Conservation (phyloP, 2,329 filamentous ascomycete genomes). For the Cytospora piceae region DNA sequence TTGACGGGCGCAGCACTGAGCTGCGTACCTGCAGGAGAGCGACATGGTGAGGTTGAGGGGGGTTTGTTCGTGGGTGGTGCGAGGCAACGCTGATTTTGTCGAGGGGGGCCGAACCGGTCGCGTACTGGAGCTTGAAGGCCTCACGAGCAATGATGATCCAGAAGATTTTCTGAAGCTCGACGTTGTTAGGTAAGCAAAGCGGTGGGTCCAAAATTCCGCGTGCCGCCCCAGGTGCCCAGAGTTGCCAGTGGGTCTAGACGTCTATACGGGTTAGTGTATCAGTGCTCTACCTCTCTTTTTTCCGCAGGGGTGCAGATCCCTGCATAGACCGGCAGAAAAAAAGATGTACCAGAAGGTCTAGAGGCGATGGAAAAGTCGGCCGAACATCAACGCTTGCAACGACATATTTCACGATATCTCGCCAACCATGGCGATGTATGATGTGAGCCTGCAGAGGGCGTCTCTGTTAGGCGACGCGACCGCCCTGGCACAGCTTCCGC, state of each 20-base stretch:
- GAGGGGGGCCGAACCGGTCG: constrained; percentile 13
- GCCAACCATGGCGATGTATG: constrained; percentile 58
- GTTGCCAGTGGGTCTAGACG: background rate
- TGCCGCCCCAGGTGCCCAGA: constrained; percentile 2
- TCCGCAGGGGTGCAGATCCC: constrained; percentile 12
- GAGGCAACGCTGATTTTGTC: constrained; percentile 11
- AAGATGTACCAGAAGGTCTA: constrained; percentile 31
- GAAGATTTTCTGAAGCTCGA: constrained; percentile 31
- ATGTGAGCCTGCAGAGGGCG: constrained; percentile 58
- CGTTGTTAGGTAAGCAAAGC: constrained; percentile 24
- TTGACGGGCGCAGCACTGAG: constrained; percentile 66
- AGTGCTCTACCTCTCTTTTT: no score
- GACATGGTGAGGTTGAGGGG: constrained; percentile 51
- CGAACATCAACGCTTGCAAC: constrained; percentile 28
- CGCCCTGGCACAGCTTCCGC: constrained; percentile 64
- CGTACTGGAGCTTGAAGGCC: constrained; percentile 14
- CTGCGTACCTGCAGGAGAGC: constrained; percentile 65
- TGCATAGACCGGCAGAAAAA: constrained; percentile 34
- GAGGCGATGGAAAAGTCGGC: background rate
- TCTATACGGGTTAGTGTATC: no score
- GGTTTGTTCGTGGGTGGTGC: constrained; percentile 3
- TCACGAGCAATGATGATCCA: constrained; percentile 26
- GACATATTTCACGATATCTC: constrained; percentile 31
- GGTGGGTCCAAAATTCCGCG: constrained; percentile 22
- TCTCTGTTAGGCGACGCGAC: constrained; percentile 59